Percentiles rank a stretch among this genome's conserved stretches.
Conservation (phyloP, 495 filamentous ascomycete species). For the Delitschia confertaspora region DNA sequence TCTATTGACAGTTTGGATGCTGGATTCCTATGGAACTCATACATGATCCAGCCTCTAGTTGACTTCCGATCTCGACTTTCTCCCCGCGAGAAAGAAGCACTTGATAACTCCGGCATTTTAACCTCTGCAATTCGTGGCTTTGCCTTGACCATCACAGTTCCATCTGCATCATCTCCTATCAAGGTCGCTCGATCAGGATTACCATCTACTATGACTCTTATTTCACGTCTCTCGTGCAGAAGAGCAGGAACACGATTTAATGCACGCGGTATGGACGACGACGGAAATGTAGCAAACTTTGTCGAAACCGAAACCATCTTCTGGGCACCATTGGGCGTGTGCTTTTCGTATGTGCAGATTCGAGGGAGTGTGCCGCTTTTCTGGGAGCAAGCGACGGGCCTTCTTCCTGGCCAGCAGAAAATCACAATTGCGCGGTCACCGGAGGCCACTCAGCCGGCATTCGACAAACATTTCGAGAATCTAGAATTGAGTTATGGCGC, state of each 20-base stretch:
- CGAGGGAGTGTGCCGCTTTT: constrained; percentile 90
- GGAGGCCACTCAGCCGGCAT: constrained; percentile 90
- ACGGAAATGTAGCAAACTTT: constrained; percentile 92
- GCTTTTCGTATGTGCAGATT: constrained; percentile 90
- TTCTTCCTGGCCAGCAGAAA: constrained; percentile 90
- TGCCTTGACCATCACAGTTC: constrained; percentile 71
- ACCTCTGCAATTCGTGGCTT: constrained; percentile 94
- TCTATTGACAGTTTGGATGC: constrained; percentile 57
- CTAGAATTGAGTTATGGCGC: constrained; percentile 79
- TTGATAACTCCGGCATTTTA: constrained; percentile 78
- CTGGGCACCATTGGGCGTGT: constrained; percentile 64
- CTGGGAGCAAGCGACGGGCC: constrained; percentile 86
- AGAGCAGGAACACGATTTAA: constrained; percentile 95
- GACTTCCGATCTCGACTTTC: constrained; percentile 75
- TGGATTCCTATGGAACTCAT: constrained; percentile 92
- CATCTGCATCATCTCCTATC: constrained; percentile 51
- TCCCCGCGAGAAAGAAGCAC: constrained; percentile 56
- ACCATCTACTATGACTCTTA: constrained; percentile 74
- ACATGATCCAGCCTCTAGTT: constrained; percentile 91
- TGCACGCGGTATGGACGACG: constrained; percentile 90
- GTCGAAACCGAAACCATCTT: constrained; percentile 62
- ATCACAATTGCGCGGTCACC: constrained; percentile 80
- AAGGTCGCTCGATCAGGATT: constrained; percentile 49
- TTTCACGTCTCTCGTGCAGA: constrained; percentile 83
- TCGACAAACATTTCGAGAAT: constrained; percentile 83